These are phyloP conservation scores for Cryptococcus neoformans DNA, from an alignment of 1,284 basidiomycete species.

Conservation along the genomic window DNA sequence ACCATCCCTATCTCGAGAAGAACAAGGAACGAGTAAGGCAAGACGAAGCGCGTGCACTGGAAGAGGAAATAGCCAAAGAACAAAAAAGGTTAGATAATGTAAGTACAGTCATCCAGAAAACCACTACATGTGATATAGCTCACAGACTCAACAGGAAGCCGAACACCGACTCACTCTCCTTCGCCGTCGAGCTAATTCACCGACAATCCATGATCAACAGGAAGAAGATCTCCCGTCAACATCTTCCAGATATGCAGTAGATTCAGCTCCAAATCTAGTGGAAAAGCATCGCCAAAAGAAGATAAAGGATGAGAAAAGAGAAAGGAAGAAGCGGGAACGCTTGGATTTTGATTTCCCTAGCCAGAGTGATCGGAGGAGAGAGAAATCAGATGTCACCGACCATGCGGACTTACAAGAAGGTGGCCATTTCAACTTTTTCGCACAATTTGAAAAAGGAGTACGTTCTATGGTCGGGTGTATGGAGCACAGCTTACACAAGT, in stretches of 20 bases:
- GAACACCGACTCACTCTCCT: constrained; percentile 36
- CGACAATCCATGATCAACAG: constrained; percentile 11
- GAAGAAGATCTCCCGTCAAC: constrained; percentile 31
- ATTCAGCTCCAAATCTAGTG: constrained; percentile 18
- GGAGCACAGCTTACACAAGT: background rate
- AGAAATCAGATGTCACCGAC: constrained; percentile 3
- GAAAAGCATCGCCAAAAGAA: constrained; percentile 32
- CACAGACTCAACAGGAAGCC: constrained; percentile 22
- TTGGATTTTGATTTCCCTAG: constrained; percentile 47
- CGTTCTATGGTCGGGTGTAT: background rate
- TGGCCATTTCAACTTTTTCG: constrained; percentile 50
- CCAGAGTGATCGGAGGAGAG: constrained; percentile 22
- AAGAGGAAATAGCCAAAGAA: constrained; percentile 37
- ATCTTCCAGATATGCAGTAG: constrained; percentile 10
- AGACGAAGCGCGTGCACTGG: constrained; percentile 46
- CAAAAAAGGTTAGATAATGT: constrained; percentile 39
- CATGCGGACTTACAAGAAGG: constrained; percentile 21
- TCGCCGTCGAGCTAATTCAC: constrained; percentile 35
- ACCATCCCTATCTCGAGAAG: constrained; percentile 50
- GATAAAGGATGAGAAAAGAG: constrained; percentile 19
- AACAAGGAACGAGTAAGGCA: constrained; percentile 51
- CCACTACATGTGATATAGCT: background rate
- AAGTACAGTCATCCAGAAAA: background rate
- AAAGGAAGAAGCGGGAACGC: constrained; percentile 15
- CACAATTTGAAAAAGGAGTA: constrained; percentile 42